Evolutionary conservation across 108 stramenopile genomes (phyloP), one percentile per base, ranked within the genome.

Genomic region (Cyclostephanos tholiformis): DNA sequence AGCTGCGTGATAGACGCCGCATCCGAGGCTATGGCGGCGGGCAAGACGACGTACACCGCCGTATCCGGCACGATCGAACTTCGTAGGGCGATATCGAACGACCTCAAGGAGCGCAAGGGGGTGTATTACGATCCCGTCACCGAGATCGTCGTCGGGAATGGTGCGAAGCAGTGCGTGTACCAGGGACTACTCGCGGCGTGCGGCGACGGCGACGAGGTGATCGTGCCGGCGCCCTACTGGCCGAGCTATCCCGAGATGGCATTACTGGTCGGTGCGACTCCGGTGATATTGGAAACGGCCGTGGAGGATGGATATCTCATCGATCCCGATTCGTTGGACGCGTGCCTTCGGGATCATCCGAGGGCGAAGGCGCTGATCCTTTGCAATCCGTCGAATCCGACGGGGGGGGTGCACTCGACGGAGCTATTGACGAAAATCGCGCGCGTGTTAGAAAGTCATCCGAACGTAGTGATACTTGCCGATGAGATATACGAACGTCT

Each of bases 401-500:
- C 98, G 9, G 88, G 97, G 14, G 95, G 91, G 7, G 94, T 97
- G 5, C 93, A 91, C 69, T 68, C 79, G 25, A 65, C 82, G 36
- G 83, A 85, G 32, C 70, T 86, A 53, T 76, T 93, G 30, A 64
- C 69, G 30, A 87, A 78, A 56, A 67, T 98, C 27, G 91, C 93
- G 9, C 63, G 70, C 36, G 96, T 98, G 2, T 63, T 91, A 13
- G 67, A 63, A 52, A 88, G 91, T 19, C 89, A 78, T 69, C 88
- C 89, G 53, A 62, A 91, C 25, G 88, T 97, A 20, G 79, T 84
- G 55, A 83, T 97, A 17, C 35, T 99, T 67, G 84, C 95, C 23
- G 98, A 99, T 84, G 98, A 99, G 83, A 99, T 99, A 50, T 99
- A 99, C 79, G 98, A 99, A 83, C 88, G 96, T 17, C 84, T 99